These are phyloP conservation scores for Litsea cubeba DNA, from an alignment of 164 flowering plant species.

Conservation along the genomic window DNA sequence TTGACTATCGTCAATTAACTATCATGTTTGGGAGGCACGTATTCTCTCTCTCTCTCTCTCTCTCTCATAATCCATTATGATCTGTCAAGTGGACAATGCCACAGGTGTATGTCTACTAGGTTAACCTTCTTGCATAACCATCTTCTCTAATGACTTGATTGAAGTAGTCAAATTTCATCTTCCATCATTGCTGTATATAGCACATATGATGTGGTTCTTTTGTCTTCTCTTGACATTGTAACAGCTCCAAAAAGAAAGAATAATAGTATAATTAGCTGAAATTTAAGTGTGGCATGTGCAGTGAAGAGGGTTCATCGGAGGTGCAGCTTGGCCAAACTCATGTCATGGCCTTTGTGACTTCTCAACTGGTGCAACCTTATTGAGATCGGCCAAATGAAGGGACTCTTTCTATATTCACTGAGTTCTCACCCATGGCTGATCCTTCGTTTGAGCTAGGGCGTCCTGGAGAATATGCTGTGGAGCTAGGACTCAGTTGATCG, in stretches of 20 bases:
- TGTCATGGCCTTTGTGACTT: conserved; percentile 82
- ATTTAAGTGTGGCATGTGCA: conserved; percentile 22
- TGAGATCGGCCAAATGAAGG: conserved; percentile 91
- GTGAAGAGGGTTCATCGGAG: conserved; percentile 86
- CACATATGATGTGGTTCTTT: background rate
- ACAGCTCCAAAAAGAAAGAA: background rate
- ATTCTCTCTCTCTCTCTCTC: background rate
- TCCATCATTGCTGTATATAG: background rate
- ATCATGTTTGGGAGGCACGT: conserved; percentile 76
- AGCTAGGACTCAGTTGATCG: conserved; percentile 88
- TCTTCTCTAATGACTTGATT: background rate
- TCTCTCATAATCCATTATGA: background rate
- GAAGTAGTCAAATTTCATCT: background rate
- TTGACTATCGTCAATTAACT: conserved; percentile 60
- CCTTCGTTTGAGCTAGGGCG: conserved; percentile 97
- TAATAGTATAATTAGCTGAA: background rate
- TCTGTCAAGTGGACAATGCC: background rate
- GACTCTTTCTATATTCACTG: conserved; percentile 67
- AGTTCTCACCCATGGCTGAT: conserved; percentile 99
- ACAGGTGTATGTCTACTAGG: background rate
- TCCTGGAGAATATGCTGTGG: conserved; percentile 86
- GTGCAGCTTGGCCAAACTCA: conserved; percentile 93
- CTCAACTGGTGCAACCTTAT: conserved; percentile 83
- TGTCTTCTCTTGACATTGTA: no score
- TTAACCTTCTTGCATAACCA: background rate